Conservation (phyloP, 441 rosid genomes). For the Arabidopsis lyrata region DNA sequence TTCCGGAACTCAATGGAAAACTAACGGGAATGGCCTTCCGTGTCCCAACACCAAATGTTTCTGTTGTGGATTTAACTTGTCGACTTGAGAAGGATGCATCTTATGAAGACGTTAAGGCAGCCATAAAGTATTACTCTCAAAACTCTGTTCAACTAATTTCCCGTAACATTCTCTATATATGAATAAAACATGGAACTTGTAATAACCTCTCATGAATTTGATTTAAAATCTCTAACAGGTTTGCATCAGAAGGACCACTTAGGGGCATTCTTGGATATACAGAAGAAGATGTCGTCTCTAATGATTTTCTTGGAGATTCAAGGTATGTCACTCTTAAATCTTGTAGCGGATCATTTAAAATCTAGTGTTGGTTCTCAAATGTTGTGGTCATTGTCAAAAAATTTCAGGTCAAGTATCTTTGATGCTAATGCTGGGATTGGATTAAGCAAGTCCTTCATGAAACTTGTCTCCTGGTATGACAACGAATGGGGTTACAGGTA, state of each 20-base stretch:
- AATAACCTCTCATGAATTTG: background rate
- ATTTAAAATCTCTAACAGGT: conserved; percentile 47
- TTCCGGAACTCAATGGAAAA: conserved; percentile 94
- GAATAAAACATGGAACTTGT: background rate
- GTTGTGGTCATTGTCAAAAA: conserved; percentile 10
- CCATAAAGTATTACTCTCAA: conserved; percentile 63
- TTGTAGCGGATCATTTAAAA: background rate
- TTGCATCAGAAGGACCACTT: conserved; percentile 89
- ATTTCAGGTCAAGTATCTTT: conserved; percentile 88
- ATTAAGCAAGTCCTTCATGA: conserved; percentile 73
- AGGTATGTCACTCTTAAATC: conserved; percentile 49
- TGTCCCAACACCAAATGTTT: conserved; percentile 94
- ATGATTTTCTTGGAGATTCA: conserved; percentile 89
- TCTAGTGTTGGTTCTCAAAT: conserved; percentile 9
- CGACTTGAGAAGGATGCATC: conserved; percentile 92
- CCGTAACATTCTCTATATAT: background rate
- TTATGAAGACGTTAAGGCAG: conserved; percentile 90
- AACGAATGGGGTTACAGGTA: conserved; percentile 99
- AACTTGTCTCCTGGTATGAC: conserved; percentile 93
- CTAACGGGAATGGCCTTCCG: conserved; percentile 99
- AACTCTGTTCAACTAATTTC: background rate
- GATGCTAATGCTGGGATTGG: conserved; percentile 98
- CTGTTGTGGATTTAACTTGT: conserved; percentile 97
- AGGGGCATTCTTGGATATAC: conserved; percentile 95
- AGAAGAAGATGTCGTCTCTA: conserved; percentile 96